Conservation (phyloP, 192 early-diverging fungal species). For the Chytriomyces confervae region DNA sequence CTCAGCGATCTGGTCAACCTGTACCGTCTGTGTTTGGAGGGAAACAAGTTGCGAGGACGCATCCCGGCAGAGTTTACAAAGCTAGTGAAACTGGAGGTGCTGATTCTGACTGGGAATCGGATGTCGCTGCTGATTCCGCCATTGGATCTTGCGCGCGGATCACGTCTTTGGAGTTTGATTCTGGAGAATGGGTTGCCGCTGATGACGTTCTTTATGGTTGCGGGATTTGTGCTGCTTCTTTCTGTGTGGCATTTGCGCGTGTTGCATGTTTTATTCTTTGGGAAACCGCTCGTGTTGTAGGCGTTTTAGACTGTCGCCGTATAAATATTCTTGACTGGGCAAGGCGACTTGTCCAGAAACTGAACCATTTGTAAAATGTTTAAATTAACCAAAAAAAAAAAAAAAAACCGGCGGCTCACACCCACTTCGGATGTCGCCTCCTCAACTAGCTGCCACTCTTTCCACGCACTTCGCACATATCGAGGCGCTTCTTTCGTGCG, state of each 20-base stretch:
- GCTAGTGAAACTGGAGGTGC: constrained; percentile 3
- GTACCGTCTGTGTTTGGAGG: not conserved
- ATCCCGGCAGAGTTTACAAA: constrained; percentile 7
- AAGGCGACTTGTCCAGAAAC: not conserved
- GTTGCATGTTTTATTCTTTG: not conserved
- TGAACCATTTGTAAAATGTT: not conserved
- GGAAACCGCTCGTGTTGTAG: not conserved
- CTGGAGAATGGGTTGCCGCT: not conserved
- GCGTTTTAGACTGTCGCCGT: no score
- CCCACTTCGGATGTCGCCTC: no score
- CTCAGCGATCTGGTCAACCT: not conserved
- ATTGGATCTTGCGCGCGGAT: not conserved
- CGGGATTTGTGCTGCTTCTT: not conserved
- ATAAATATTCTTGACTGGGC: no score
- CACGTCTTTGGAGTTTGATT: not conserved
- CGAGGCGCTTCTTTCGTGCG: constrained; percentile 31
- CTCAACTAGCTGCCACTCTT: not conserved
- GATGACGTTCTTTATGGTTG: not conserved
- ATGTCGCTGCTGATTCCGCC: not conserved
- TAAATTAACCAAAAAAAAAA: not conserved
- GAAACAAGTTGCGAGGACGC: not conserved
- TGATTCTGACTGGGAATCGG: constrained; percentile 14
- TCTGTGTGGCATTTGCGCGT: not conserved
- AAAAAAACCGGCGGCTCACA: not conserved
- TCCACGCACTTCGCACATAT: not conserved